phyloP scores from a whole-genome alignment of 176 grass and related monocot genomes.

The Avena insularis region DNA sequence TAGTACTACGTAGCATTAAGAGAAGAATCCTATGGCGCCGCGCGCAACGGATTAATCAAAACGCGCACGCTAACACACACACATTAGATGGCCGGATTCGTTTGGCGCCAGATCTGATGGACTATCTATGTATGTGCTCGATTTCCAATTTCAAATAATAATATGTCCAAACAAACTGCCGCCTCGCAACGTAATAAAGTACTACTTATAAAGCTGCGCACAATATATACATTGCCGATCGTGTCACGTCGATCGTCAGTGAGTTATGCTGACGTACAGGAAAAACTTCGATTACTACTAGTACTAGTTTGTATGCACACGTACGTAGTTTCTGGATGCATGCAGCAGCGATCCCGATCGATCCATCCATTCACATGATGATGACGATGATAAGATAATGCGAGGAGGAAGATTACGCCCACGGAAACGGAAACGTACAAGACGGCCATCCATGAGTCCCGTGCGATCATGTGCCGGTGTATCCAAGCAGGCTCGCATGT shows the following conservation, averaged over 20 bases:
- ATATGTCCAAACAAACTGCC: constrained; percentile 33
- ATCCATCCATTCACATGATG: not conserved
- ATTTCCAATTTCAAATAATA: not conserved
- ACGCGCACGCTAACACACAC: not conserved
- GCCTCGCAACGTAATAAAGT: not conserved
- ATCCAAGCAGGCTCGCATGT: not conserved
- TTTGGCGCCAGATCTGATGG: constrained; percentile 22
- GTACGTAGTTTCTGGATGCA: not conserved
- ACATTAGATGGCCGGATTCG: not conserved
- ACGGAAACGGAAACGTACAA: not conserved
- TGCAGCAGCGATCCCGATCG: constrained; percentile 12
- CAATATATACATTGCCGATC: not conserved
- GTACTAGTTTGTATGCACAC: not conserved
- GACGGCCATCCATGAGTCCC: not conserved
- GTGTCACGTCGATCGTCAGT: not conserved
- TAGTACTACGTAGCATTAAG: not conserved
- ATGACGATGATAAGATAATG: constrained; percentile 5
- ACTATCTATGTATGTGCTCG: not conserved
- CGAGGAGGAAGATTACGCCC: not conserved
- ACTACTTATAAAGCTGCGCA: too few relatives aligned
- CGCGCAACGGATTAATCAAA: not conserved
- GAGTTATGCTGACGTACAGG: not conserved
- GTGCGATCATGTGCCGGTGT: constrained; percentile 23
- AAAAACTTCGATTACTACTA: not conserved
- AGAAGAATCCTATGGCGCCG: constrained; percentile 30